Base-by-base conservation (phyloP, 176 grass and related monocot genomes). In the Musa schizocarpa region DNA sequence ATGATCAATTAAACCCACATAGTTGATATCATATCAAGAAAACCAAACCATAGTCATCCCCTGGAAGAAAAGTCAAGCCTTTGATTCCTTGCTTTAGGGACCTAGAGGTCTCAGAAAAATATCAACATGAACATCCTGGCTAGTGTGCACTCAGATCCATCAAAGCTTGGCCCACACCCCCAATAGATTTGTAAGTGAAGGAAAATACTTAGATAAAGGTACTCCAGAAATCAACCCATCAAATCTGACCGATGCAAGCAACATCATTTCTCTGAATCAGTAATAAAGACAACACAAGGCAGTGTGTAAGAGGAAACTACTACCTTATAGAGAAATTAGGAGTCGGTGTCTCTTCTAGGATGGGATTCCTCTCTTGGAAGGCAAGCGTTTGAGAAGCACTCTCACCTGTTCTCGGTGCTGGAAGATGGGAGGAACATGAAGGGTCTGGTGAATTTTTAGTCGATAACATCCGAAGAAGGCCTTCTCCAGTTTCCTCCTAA, bases 241-340 rank as follows among this genome's bases (percentile, higher is more conserved):
- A 29, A 29, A 29, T 29, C 29, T 29, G 29, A 29, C 29, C 2
- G 2, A 29, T 29, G 29, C 29, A 29, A 29, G 29, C 20, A 5
- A 25, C 25, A n/a, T 24, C 29, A 29, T 29, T 29, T 29, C 29
- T 29, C 29, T 29, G 29, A 29, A 29, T 10, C 25, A 25, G 63
- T 20, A 26, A 29, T 29, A 29, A 29, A 65, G 63, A 65, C 22
- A 65, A 8, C 8, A 3, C 3, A 59, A n/a, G 54, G 6, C 53
- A 50, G 66, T 34, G 66, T 34, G 19, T 14, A 50, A 23, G 54
- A 34, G 53, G 54, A 54, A 59, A 59, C 73, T 75, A 27, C 61
- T 75, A 75, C 73, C 73, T 75, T 59, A 75, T 75, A 75, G 23
- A 75, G 73, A 75, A 75, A 75, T 43, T 75, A 58, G 54, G 54